Conservation (phyloP, 2,329 filamentous ascomycete species). For the Aspergillus novofumigatus region DNA sequence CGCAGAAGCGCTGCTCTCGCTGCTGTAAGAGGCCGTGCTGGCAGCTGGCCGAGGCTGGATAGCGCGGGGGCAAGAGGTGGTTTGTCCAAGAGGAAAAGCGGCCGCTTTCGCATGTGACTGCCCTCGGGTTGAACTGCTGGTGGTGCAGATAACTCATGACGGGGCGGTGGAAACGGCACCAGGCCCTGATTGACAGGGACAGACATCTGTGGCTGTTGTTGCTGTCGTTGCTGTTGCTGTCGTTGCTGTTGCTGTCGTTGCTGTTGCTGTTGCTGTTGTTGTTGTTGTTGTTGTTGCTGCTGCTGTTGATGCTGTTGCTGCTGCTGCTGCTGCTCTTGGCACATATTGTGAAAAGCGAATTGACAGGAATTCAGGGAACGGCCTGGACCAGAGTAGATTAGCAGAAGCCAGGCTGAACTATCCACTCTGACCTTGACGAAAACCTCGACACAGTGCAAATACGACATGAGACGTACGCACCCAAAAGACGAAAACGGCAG, state of each 20-base stretch:
- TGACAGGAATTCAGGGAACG: slow-evolving; percentile 39
- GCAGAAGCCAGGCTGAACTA: slow-evolving; percentile 11
- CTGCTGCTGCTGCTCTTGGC: slow-evolving; percentile 17
- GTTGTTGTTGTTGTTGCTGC: slow-evolving; percentile 8
- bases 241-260: not conserved
- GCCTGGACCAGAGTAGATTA: slow-evolving; percentile 20
- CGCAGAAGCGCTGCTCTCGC: slow-evolving; percentile 30
- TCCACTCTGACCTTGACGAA: not conserved
- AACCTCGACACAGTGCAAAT: not conserved
- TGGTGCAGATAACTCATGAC: slow-evolving; percentile 18
- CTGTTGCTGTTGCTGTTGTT: not conserved
- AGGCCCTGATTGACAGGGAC: slow-evolving; percentile 13
- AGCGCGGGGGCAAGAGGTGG: slow-evolving; percentile 28
- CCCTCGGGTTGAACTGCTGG: slow-evolving; percentile 23
- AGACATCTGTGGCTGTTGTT: not conserved
- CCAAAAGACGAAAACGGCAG: not conserved
- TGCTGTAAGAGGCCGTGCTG: slow-evolving; percentile 30
- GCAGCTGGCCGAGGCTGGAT: slow-evolving; percentile 39
- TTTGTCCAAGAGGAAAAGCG: slow-evolving; percentile 29
- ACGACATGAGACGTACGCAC: slow-evolving; percentile 2
- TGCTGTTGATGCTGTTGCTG: not conserved
- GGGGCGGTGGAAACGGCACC: slow-evolving; percentile 15
- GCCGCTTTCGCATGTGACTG: slow-evolving; percentile 27
- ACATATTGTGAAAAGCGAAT: slow-evolving; percentile 33
- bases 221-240: slow-evolving; percentile 5